Base-by-base conservation (phyloP, 805 yeast species). In the Candida insectalens region DNA sequence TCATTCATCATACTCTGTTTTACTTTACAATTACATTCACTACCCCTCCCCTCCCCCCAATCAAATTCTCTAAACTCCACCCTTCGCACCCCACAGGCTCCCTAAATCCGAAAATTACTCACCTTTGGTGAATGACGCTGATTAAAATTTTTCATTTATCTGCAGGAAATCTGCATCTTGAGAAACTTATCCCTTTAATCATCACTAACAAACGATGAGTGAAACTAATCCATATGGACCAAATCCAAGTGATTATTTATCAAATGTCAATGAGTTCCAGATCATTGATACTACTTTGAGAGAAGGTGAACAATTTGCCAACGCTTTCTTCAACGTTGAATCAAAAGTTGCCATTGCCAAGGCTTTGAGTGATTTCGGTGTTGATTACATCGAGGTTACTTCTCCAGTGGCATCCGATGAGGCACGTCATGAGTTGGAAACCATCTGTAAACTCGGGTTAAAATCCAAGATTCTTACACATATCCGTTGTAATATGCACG, bases 241-340 rank as follows among this genome's bases (percentile, higher is more conserved):
- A 47, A 83, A 89, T 57, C 96, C 97, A 37, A 76, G 84, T 34
- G 98, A 89, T 65, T 88, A 64, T 58, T 62, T 89, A 39, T 84
- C 96, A 19, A 89, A 89, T 56, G 97, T 89, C 23, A 69, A 80
- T 44, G 77, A 73, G 46, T 89, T 88, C 65, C 87, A 89, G 68
- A 60, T 89, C 51, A 89, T 89, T 54, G 98, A 89, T 65, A 83
- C 95, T 23, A 89, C 98, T 4, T 69, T 89, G 38, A 77, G 98
- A 67, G 98, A 89, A 65, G 98, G 98, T 59, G 98, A 89, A 64
- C 98, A 89, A 63, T 89, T 89, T 56, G 96, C 97, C 53, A 89
- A 89, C 55, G 95, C 98, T 4, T 92, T 89, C 62, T 89, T 89
- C 68, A 66, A 77, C 48, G 83, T 95, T 14, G 97, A 84, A 57